Evolutionary conservation across 257 asterid species (phyloP).

Genomic region (Jacaranda mimosifolia): DNA sequence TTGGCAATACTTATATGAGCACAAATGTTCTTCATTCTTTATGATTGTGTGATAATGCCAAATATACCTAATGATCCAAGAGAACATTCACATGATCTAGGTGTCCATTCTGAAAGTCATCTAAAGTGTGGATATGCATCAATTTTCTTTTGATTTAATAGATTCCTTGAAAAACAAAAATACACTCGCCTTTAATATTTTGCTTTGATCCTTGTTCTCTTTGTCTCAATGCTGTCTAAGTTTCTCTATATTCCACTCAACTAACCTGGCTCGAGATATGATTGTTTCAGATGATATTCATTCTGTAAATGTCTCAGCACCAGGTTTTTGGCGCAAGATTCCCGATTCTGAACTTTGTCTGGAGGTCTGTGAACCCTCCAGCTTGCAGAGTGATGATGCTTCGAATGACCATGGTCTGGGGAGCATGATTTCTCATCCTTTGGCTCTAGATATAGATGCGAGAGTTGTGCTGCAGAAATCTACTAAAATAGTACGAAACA

Average conservation of each 20-base stretch:
- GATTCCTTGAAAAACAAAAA: conserved; percentile 8
- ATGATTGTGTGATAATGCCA: conserved; percentile 12
- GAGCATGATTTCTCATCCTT: conserved; percentile 43
- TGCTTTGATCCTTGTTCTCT: not conserved
- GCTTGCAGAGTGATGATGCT: conserved; percentile 41
- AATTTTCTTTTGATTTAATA: not conserved
- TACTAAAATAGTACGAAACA: conserved; percentile 60
- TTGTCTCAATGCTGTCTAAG: not conserved
- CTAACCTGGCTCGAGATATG: conserved; percentile 37
- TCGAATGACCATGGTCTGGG: conserved; percentile 46
- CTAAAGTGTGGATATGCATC: conserved; percentile 27
- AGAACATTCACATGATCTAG: not conserved
- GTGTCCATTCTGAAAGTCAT: conserved; percentile 19
- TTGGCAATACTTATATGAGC: not conserved
- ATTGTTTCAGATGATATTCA: conserved; percentile 47
- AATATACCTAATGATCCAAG: not conserved
- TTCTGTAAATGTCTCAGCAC: conserved; percentile 52
- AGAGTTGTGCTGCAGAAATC: conserved; percentile 51
- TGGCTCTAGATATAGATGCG: conserved; percentile 47
- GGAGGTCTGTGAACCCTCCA: conserved; percentile 48
- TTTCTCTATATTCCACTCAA: conserved; percentile 24
- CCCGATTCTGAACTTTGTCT: conserved; percentile 47
- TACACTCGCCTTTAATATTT: not conserved
- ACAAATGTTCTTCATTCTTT: not conserved
- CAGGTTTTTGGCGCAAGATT: conserved; percentile 53